Evolutionary conservation across 176 grass and related monocot species (phyloP), one percentile per base, ranked within the genome.

Genomic region (Aegilops longissima): DNA sequence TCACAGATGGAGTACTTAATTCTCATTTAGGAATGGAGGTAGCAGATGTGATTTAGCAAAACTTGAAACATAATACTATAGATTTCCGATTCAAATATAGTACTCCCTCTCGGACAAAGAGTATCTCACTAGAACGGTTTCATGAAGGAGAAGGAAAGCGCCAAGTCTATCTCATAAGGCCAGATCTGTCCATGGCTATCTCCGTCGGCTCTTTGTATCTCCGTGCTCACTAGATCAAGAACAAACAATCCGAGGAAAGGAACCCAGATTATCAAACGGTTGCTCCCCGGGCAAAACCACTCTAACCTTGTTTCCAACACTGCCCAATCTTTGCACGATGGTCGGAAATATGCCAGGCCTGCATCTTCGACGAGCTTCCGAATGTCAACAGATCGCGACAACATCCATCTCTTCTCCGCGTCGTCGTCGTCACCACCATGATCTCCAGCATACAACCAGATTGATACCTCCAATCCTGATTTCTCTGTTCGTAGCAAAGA

Each of bases 131-230:
- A 3, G 4, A 54, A 71, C 2, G 20, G 7, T 18, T 70, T 82
- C 30, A 82, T 58, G 6, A 20, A 18, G 20, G 30, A 25, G 20
- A 36, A 25, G 47, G 17, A 82, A 58, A 82, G 66, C 5, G 66
- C 71, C 47, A 82, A 36, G 80, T 82, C 80, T 36, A 71, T 71
- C 66, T 82, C 66, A 21, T 82, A 82, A 16, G 80, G 66, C 80
- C 80, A 82, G 2, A 82, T 34, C 21, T 39, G 30, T 3, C 45
- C 66, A 12, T 71, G 12, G 49, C 31, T 38, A 25, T 82, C 80
- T 1, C 42, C 80, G 5, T 12, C 12, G 5, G 66, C 80, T 25
- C 66, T 82, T 27, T 56, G 66, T 23, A 71, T 71, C 3, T 24
- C 12, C 12, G 17, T 71, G 30, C 20, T 58, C 10, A 3, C 21